Evolutionary conservation across 2,329 filamentous ascomycete genomes (phyloP).

Genomic region (Trichoderma harzianum): DNA sequence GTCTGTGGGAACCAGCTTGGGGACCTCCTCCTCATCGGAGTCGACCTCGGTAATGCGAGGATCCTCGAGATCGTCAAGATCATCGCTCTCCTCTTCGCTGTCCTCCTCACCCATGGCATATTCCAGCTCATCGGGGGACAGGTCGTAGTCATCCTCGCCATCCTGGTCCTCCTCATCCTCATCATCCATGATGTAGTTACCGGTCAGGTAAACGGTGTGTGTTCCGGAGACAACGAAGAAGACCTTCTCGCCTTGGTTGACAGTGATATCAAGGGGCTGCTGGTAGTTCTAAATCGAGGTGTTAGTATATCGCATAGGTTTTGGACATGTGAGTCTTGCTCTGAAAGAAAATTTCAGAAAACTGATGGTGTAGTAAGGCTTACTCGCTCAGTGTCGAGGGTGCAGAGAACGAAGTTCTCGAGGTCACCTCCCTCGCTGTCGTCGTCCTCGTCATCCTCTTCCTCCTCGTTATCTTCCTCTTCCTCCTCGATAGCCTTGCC

Average conservation of each 20-base stretch:
- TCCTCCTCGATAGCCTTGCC: slow-evolving; percentile 65
- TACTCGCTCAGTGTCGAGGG: slow-evolving; percentile 89
- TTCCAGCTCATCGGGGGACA: slow-evolving; percentile 76
- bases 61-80: slow-evolving; percentile 73
- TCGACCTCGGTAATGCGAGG: slow-evolving; percentile 82
- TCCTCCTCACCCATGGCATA: slow-evolving; percentile 68
- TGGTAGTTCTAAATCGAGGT: slow-evolving; percentile 70
- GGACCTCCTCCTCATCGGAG: slow-evolving; percentile 72
- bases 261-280: slow-evolving; percentile 89
- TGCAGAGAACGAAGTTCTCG: slow-evolving; percentile 93
- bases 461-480: slow-evolving; percentile 49
- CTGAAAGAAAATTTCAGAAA: not conserved
- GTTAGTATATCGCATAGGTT: slow-evolving; percentile 26
- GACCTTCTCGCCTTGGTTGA: slow-evolving; percentile 82
- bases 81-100: slow-evolving; percentile 70
- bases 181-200: slow-evolving; percentile 86
- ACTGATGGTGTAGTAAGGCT: slow-evolving; percentile 27
- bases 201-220: slow-evolving; percentile 87
- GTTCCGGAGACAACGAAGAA: slow-evolving; percentile 91
- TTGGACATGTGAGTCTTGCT: not conserved
- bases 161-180: slow-evolving; percentile 60
- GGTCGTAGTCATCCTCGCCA: slow-evolving; percentile 73
- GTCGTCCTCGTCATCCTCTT: slow-evolving; percentile 57
- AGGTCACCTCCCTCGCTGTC: slow-evolving; percentile 63
- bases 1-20: slow-evolving; percentile 52